Conservation (phyloP, 2,329 filamentous ascomycete genomes). For the Aspergillus phoenicis region DNA sequence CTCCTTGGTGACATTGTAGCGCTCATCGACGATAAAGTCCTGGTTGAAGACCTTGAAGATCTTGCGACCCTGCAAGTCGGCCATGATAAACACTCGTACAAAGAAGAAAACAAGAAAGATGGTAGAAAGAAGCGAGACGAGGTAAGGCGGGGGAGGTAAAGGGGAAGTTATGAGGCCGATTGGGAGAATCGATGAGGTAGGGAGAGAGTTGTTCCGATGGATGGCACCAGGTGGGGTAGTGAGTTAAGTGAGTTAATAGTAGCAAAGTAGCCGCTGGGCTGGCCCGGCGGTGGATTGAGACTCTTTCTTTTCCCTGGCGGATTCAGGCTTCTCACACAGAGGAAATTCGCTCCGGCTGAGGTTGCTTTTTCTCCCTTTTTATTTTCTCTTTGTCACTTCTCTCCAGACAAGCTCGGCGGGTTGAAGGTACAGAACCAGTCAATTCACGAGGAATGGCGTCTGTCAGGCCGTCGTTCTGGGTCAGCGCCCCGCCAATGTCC, state of each 20-base stretch:
- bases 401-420: not conserved
- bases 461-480: constrained; percentile 2
- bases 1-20: constrained; percentile 98
- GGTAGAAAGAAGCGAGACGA: constrained; percentile 11
- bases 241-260: not conserved
- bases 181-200: not conserved
- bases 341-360: not conserved
- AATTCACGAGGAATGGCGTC: not conserved
- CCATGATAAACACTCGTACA: constrained; percentile 47
- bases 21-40: constrained; percentile 97
- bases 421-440: not conserved
- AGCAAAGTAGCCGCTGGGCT: not conserved
- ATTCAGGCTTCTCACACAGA: not conserved
- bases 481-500: not conserved
- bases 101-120: constrained; percentile 4
- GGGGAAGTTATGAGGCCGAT: constrained; percentile 9
- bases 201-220: constrained; percentile 12
- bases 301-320: not conserved
- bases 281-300: not conserved
- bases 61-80: constrained; percentile 72
- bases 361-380: not conserved
- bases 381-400: not conserved
- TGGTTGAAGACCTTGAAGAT: constrained; percentile 99
- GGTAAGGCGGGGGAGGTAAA: constrained; percentile 12
- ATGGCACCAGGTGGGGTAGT: constrained; percentile 9